These are phyloP conservation scores for Backusella liffmaniae DNA, from an alignment of 192 early-diverging fungal genomes.

Conservation along the genomic window DNA sequence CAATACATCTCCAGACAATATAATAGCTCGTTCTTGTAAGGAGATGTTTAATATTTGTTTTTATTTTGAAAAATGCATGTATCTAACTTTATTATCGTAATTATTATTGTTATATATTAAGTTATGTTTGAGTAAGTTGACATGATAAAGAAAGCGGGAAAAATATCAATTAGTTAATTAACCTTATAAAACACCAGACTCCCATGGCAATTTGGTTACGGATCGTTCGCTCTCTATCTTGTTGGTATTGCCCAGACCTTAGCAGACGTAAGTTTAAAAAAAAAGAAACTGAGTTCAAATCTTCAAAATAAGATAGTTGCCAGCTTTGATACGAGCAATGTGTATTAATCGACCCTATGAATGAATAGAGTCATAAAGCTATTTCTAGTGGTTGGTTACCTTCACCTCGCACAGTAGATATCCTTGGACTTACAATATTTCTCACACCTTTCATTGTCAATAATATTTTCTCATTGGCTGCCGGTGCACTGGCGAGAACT, in stretches of 20 bases:
- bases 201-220: slow-evolving; percentile 35
- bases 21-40: slow-evolving; percentile 29
- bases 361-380: slow-evolving; percentile 27
- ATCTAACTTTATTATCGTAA: background rate
- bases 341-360: background rate
- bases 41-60: background rate
- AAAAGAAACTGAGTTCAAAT: background rate
- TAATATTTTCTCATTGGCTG: slow-evolving; percentile 19
- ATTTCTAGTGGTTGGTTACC: slow-evolving; percentile 28
- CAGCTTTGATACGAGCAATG: background rate
- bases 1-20: slow-evolving; percentile 19
- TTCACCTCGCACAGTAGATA: slow-evolving; percentile 21
- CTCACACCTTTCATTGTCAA: slow-evolving; percentile 23
- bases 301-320: background rate
- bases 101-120: background rate
- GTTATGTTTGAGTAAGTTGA: slow-evolving; percentile 26
- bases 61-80: background rate
- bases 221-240: slow-evolving; percentile 22
- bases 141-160: background rate
- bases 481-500: slow-evolving; percentile 16
- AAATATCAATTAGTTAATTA: background rate
- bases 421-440: slow-evolving; percentile 19
- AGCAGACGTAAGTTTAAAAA: slow-evolving; percentile 21
- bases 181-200: background rate
- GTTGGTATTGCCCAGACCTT: slow-evolving; percentile 35